Evolutionary conservation across 2,329 filamentous ascomycete species (phyloP), one percentile per base, ranked within the genome.

Genomic region (Plenodomus lindquistii): DNA sequence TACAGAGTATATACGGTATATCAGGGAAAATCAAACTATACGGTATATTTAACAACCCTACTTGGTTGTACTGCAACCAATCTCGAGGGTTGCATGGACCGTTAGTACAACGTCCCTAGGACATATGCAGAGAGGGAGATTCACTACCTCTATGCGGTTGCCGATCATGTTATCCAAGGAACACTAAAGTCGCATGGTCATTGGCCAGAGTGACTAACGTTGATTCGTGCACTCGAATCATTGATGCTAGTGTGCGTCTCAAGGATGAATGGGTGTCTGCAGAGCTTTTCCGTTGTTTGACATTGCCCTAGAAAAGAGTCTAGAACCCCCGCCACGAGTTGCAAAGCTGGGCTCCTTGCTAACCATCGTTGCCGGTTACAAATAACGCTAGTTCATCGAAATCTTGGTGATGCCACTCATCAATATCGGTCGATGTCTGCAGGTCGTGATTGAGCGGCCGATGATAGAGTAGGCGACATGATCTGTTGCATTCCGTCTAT

Each of bases 321-420:
- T 70, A 70, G 68, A 70, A 67, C 66, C 56, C 49, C 54, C 52
- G 55, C 44, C 50, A 57, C 42, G 38, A 48, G 40, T 37, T 59
- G 45, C 37, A 48, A 36, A 36, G 34, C 35, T 37, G 37, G n/a
- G 40, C 41, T 41, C 50, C 51, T 57, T 52, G 52, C 52, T 50
- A 50, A 38, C 31, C 60, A 67, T 69, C 59, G 56, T 58, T 55
- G 52, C 52, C 47, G 52, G 55, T 50, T 49, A 54, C 44, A 52
- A 51, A 50, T 49, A 47, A 52, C 52, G 60, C 54, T 50, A 48
- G 53, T 53, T 48, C 39, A 40, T 36, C 40, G 39, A 52, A 41
- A 44, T 48, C 43, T 45, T 50, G 37, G 43, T 52, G 50, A 60
- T 50, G 55, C 56, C 50, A 56, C 48, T 48, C 48, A 42, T 54